Conservation (phyloP, 768 basidiomycete genomes). For the Lactarius pseudohatsudake region DNA sequence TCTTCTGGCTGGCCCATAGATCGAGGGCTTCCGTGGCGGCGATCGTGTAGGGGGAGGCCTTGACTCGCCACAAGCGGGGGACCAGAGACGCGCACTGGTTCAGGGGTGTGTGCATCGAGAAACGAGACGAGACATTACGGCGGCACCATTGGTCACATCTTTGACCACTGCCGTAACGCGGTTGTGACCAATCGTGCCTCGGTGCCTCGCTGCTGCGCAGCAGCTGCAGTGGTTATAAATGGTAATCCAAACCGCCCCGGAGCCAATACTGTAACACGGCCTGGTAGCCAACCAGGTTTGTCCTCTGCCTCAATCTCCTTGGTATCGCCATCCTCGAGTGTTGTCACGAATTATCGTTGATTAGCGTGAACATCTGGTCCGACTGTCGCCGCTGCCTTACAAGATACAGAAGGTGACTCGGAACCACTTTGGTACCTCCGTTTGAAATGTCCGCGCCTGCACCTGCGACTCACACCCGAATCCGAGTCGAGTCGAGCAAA, state of each 20-base stretch:
- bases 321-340: no score
- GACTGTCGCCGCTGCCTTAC: neutral
- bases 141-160: neutral
- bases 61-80: conserved; percentile 21
- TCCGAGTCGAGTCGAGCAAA: neutral
- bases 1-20: conserved; percentile 53
- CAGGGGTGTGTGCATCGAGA: neutral
- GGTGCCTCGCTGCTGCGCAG: no score
- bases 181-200: neutral
- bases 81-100: neutral
- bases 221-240: neutral
- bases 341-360: neutral
- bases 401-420: neutral
- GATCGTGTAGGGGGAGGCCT: conserved; percentile 10
- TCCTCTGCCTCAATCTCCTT: neutral
- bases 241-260: neutral
- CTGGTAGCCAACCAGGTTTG: no score
- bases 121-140: neutral
- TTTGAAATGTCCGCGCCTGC: neutral
- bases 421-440: neutral
- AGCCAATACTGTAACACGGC: no score
- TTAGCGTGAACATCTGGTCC: no score
- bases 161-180: neutral
- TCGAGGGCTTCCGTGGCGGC: conserved; percentile 40
- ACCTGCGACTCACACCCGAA: neutral